A percentile compares a stretch with the other conserved stretches of the same genome.
Evolutionary conservation across 2,329 filamentous ascomycete species (phyloP).

Genomic region (Neonectria faginata): DNA sequence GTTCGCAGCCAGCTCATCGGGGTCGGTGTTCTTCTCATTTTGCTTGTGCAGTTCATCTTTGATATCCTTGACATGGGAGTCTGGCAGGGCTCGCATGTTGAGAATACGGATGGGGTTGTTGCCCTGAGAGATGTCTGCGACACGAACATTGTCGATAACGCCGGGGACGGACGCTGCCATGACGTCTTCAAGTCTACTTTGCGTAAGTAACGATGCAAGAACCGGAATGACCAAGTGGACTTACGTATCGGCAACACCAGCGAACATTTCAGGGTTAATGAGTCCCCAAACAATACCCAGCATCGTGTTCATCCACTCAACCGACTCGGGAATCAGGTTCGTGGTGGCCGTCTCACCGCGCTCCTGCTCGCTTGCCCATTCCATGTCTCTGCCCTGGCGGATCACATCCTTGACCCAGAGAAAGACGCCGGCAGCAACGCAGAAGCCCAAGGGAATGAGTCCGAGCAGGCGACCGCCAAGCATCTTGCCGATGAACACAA

Average conservation of each 20-base stretch:
- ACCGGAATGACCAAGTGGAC: conserved; percentile 20
- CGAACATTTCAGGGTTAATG: conserved; percentile 95
- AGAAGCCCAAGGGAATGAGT: conserved; percentile 78
- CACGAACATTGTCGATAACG: conserved; percentile 92
- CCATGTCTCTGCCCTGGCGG: conserved; percentile 81
- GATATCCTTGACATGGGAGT: conserved; percentile 82
- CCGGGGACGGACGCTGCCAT: conserved; percentile 96
- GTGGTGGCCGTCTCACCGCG: conserved; percentile 87
- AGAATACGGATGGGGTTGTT: conserved; percentile 90
- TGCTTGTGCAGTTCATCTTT: conserved; percentile 84
- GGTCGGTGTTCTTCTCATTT: conserved; percentile 84
- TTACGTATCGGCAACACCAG: conserved; percentile 85
- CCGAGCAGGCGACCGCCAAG: conserved; percentile 84
- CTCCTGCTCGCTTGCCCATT: conserved; percentile 89
- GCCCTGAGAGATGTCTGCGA: conserved; percentile 95
- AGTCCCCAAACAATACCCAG: conserved; percentile 88
- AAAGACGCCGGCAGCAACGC: conserved; percentile 81
- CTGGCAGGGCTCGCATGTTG: conserved; percentile 84
- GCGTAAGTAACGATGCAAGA: conserved; percentile 24
- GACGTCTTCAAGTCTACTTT: conserved; percentile 71
- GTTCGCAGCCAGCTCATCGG: conserved; percentile 86
- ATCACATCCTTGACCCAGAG: conserved; percentile 92
- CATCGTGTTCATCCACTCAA: conserved; percentile 95
- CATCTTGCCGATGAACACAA: conserved; percentile 80
- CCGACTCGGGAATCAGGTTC: conserved; percentile 92